Conservation (phyloP, 1,139 yeast species). For the Debaryomyces coudertii region DNA sequence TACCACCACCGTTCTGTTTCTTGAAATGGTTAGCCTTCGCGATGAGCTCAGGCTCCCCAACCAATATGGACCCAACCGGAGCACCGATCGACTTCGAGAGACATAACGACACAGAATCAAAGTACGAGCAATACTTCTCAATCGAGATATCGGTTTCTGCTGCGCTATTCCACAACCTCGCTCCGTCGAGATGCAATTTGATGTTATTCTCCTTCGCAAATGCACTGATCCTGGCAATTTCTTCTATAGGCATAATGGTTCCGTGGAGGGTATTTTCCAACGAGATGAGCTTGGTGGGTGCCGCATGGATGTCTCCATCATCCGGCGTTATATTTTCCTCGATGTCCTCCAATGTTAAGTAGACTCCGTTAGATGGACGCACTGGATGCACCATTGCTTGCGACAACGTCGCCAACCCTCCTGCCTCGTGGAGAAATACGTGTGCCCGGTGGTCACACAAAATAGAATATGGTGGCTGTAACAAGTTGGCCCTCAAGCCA, state of each 20-base stretch:
- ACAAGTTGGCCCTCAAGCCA: conserved; percentile 74
- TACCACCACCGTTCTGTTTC: conserved; percentile 95
- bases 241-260: conserved; percentile 77
- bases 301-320: conserved; percentile 83
- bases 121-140: conserved; percentile 71
- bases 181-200: conserved; percentile 87
- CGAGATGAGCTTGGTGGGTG: conserved; percentile 84
- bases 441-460: conserved; percentile 87
- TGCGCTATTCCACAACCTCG: conserved; percentile 92
- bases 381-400: conserved; percentile 94
- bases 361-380: conserved; percentile 69
- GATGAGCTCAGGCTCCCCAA: conserved; percentile 64
- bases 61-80: conserved; percentile 89
- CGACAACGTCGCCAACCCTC: conserved; percentile 84
- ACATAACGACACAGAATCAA: conserved; percentile 89
- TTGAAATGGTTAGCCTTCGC: conserved; percentile 82
- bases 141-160: conserved; percentile 73
- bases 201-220: conserved; percentile 71
- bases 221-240: conserved; percentile 68
- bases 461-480: conserved; percentile 85
- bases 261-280: conserved; percentile 92
- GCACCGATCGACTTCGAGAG: conserved; percentile 92
- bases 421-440: conserved; percentile 83
- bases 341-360: conserved; percentile 81
- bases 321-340: conserved; percentile 66